Evolutionary conservation across 176 grass and related monocot species (phyloP), one percentile per base, ranked within the genome.

Genomic region (Saccharum spontaneum): DNA sequence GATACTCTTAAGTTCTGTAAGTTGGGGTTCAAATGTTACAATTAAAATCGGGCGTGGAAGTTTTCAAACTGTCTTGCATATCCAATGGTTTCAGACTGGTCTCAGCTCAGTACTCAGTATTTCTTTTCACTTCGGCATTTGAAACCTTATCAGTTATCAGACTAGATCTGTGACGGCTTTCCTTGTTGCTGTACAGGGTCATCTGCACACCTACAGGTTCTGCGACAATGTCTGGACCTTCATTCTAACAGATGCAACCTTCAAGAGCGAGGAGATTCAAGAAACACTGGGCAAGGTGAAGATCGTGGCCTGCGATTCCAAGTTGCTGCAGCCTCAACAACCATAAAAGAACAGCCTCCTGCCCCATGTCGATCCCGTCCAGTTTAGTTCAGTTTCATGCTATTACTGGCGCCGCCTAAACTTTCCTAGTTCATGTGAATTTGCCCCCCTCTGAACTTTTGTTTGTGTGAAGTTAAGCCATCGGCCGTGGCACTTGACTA

Each of bases 171-270:
- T 71, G 44, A 77, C 9, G 66, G 41, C 36, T 61, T 78, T 71
- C 64, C 61, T 78, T 80, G 66, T 85, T 34, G 16, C 50, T 78
- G 46, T 39, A 55, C 85, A 98, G 96, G 96, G 96, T 39, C 90
- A 98, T 90, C 86, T 98, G 69, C 96, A 87, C 91, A 94, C 93
- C 17, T 98, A 98, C 83, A 94, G 91, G 91, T 94, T 89, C 81
- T 94, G 89, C n/a, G 96, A 95, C 78, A 87, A 90, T 37, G 89
- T 94, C 38, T 95, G 93, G 93, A 98, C 91, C n/a, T 95, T 95
- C 83, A 92, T 87, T 80, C 85, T 98, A 54, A 79, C 78, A 67
- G 89, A 95, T 62, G 86, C 89, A 50, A 79, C 37, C 11, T 90
- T 95, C 91, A 94, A 82, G 79, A 91, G 74, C 26, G 93, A 95